Base-by-base conservation (phyloP, 2,329 filamentous ascomycete genomes). In the Periconia macrospinosa region DNA sequence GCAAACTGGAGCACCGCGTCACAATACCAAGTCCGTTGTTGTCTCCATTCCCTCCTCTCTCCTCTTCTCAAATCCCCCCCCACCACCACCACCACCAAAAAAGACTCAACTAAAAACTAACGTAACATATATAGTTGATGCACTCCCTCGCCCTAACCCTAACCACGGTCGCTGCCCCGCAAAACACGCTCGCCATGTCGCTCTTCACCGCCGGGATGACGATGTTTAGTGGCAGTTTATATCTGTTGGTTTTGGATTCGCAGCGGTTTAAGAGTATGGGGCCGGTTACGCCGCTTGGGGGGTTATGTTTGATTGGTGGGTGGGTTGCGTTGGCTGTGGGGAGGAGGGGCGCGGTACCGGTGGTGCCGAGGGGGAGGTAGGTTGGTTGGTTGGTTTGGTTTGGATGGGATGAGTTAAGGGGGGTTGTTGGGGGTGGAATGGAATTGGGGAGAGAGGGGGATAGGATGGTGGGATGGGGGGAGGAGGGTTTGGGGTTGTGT, bases 181-280 rank as follows among this genome's bases (percentile, higher is more conserved):
- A 80, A 58, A 82, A 84, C 63, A 82, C 80, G 30, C 62, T 85
- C 19, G 84, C 85, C 17, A 81, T 81, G 48, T 73, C 73, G 1
- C 75, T 87, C n/a, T 83, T 88, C 67, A 81, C 82, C 0, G 83
- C 83, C 0, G 86, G 86, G 48, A 88, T 88, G 77, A 83, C 83
- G 3, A 80, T 87, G 78, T 89, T 89, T 72, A 84, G 80, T 54
- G 86, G 86, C 1, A 84, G 80, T 65, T 81, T 89, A 58, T 89
- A 89, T 68, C 76, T 84, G 10, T 78, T 89, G 10, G 78, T 83
- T 0, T 75, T 89, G n/a, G 81, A 87, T 70, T 82, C 85, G 18
- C 78, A 82, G 62, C 75, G 79, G 27, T 87, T 86, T 43, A 82
- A 81, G 65, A 74, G 77, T 51, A 54, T 88, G 57, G 86, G 86